Evolutionary conservation across 192 early-diverging fungal species (phyloP).

Genomic region (Glomus cerebriforme): DNA sequence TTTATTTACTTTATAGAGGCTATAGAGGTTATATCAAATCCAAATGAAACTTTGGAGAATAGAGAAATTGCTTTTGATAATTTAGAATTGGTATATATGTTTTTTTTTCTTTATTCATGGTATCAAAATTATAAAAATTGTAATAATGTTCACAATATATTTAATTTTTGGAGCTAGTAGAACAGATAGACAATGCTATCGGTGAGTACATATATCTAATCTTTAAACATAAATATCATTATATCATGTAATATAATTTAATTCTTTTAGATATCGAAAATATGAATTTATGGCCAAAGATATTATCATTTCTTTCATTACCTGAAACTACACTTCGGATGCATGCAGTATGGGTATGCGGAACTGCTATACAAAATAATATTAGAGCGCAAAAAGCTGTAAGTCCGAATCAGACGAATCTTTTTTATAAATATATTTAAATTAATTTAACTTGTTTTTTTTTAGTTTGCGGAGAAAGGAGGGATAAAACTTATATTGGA

Average conservation of each 20-base stretch:
- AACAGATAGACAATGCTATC: slow-evolving; percentile 87
- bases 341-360: slow-evolving; percentile 86
- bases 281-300: slow-evolving; percentile 84
- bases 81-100: slow-evolving; percentile 71
- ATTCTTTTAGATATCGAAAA: slow-evolving; percentile 69
- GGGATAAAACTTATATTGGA: slow-evolving; percentile 52
- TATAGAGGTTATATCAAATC: slow-evolving; percentile 65
- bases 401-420: slow-evolving; percentile 17
- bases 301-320: slow-evolving; percentile 61
- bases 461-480: slow-evolving; percentile 36
- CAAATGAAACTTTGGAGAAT: slow-evolving; percentile 60
- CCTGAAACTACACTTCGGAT: slow-evolving; percentile 60
- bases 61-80: slow-evolving; percentile 87
- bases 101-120: slow-evolving; percentile 38
- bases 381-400: slow-evolving; percentile 75
- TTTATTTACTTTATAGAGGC: slow-evolving; percentile 58
- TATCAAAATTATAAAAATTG: slow-evolving; percentile 20
- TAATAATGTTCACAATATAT: not conserved
- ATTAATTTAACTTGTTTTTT: not conserved
- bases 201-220: slow-evolving; percentile 36
- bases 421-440: not conserved
- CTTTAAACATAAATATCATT: not conserved
- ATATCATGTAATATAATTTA: not conserved
- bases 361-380: slow-evolving; percentile 95
- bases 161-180: slow-evolving; percentile 56